These are phyloP conservation scores for Chaetomium cochliodes DNA, from an alignment of 495 filamentous ascomycete species.

Conservation along the genomic window DNA sequence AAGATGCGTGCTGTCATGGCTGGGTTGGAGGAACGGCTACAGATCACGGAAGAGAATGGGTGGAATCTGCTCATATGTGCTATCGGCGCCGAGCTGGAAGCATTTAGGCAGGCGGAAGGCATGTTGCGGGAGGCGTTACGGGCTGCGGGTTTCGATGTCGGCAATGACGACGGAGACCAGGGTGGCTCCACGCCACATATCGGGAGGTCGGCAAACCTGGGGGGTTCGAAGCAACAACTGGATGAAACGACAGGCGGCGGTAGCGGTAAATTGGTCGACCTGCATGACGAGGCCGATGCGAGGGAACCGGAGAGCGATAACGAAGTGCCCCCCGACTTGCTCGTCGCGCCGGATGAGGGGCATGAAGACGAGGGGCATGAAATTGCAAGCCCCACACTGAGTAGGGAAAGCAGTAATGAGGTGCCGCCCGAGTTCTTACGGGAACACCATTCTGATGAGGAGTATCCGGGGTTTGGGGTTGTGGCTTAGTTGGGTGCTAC, in stretches of 20 bases:
- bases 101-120: constrained; percentile 66
- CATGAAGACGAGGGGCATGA: constrained; percentile 3
- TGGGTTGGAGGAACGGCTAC: constrained; percentile 60
- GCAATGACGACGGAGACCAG: constrained; percentile 18
- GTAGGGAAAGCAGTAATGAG: constrained; percentile 40
- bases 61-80: constrained; percentile 91
- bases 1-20: constrained; percentile 57
- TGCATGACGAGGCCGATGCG: constrained; percentile 32
- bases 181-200: constrained; percentile 23
- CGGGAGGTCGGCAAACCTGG: constrained; percentile 21
- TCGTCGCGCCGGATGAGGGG: constrained; percentile 24
- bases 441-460: constrained; percentile 30
- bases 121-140: constrained; percentile 59
- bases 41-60: constrained; percentile 59
- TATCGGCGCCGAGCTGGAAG: constrained; percentile 84
- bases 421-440: constrained; percentile 44
- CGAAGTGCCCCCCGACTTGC: constrained; percentile 42
- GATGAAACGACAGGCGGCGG: constrained; percentile 21
- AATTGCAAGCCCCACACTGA: constrained; percentile 15
- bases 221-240: constrained; percentile 5
- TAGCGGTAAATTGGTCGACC: constrained; percentile 46
- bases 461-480: background rate
- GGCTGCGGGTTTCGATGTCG: constrained; percentile 30
- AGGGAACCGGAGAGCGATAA: constrained; percentile 33
- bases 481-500: background rate